Conservation (phyloP, 257 asterid genomes). For the Agastache rugosa region DNA sequence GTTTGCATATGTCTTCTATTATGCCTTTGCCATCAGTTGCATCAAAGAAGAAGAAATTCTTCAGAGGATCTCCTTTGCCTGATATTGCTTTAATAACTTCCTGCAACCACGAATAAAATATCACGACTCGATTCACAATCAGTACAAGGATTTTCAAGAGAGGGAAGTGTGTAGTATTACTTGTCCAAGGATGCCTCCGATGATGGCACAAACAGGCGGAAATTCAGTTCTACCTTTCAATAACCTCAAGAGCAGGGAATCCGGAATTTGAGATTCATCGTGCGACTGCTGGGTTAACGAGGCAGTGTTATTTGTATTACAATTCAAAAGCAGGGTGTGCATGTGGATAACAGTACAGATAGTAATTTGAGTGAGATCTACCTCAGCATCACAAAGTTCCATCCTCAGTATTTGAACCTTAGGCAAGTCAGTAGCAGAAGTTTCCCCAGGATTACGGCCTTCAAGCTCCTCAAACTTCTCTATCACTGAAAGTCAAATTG, state of each 20-base stretch:
- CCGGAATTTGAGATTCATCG: conserved; percentile 76
- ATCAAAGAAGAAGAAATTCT: conserved; percentile 90
- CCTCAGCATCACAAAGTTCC: conserved; percentile 76
- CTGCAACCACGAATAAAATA: conserved; percentile 42
- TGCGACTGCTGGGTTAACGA: conserved; percentile 54
- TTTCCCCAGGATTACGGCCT: conserved; percentile 73
- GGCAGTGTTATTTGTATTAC: background rate
- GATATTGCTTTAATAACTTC: conserved; percentile 96
- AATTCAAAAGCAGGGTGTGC: conserved; percentile 28
- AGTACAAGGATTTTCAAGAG: background rate
- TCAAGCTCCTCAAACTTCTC: conserved; percentile 87
- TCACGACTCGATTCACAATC: background rate
- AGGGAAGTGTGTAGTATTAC: conserved; percentile 40
- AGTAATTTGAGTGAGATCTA: conserved; percentile 38
- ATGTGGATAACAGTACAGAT: background rate
- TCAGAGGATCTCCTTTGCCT: conserved; percentile 93
- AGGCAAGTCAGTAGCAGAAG: conserved; percentile 70
- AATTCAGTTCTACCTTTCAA: conserved; percentile 72
- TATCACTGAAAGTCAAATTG: conserved; percentile 55
- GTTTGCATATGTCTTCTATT: conserved; percentile 70
- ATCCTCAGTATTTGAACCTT: conserved; percentile 66
- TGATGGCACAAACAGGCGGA: conserved; percentile 91
- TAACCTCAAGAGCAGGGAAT: conserved; percentile 75
- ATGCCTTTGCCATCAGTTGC: conserved; percentile 86
- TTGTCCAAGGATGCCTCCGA: conserved; percentile 99